These are phyloP conservation scores for Phytophthora vignae DNA, from an alignment of 352 stramenopile species.

Conservation along the genomic window DNA sequence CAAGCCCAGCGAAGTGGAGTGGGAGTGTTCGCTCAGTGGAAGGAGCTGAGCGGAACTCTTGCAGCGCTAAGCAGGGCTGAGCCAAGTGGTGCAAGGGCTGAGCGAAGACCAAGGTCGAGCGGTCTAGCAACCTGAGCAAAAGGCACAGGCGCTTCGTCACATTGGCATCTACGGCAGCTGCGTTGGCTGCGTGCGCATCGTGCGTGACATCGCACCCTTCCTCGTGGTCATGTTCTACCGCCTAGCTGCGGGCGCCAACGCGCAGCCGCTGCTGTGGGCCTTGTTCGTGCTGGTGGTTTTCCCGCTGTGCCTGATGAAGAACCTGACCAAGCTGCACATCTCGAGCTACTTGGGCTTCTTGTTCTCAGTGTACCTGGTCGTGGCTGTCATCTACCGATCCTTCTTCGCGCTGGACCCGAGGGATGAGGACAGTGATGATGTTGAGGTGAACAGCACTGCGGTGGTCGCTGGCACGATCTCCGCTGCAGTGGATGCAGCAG, in stretches of 20 bases:
- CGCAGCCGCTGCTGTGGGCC: slow-evolving; percentile 35
- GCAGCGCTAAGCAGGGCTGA: too few species aligned
- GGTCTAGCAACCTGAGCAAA: too few species aligned
- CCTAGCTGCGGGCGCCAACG: slow-evolving; percentile 22
- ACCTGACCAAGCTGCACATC: slow-evolving; percentile 68
- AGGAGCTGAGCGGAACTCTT: too few species aligned
- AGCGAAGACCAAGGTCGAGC: too few species aligned
- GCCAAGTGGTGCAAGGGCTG: too few species aligned
- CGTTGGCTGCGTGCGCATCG: slow-evolving; percentile 76
- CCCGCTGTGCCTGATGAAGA: slow-evolving; percentile 76
- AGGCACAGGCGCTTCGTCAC: too few species aligned
- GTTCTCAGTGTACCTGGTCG: slow-evolving; percentile 72
- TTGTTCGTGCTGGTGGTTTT: slow-evolving; percentile 67
- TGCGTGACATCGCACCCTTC: slow-evolving; percentile 74
- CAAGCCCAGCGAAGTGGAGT: too few species aligned
- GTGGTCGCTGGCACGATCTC: slow-evolving; percentile 10
- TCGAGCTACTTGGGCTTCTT: slow-evolving; percentile 78
- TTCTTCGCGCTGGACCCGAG: slow-evolving; percentile 37
- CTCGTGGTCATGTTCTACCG: slow-evolving; percentile 46
- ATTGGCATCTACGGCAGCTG: slow-evolving; percentile 77
- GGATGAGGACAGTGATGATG: slow-evolving; percentile 9
- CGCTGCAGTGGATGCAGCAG: slow-evolving; percentile 25
- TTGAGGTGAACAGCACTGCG: slow-evolving; percentile 13
- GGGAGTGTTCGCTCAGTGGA: too few species aligned
- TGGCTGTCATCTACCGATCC: slow-evolving; percentile 63